These are phyloP conservation scores for Solanum corneliomulleri DNA, from an alignment of 257 asterid genomes.

Conservation along the genomic window DNA sequence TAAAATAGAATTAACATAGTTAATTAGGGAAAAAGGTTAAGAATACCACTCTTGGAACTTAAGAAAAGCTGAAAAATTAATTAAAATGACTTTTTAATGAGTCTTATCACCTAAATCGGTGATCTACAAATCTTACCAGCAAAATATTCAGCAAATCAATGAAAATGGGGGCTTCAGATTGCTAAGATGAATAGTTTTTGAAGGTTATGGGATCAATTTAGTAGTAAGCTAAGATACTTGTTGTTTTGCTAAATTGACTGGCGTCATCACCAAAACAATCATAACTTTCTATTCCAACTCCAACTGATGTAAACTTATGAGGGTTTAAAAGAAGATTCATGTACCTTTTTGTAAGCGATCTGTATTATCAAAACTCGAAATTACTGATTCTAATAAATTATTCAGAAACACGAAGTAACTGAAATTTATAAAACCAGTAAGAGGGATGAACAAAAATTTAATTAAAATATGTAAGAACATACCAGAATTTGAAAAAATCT, in stretches of 20 bases:
- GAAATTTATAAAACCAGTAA: too few relatives aligned
- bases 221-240: neutral
- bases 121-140: neutral
- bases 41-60: neutral
- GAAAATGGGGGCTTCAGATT: neutral
- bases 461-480: too few relatives aligned
- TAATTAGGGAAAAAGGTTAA: neutral
- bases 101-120: neutral
- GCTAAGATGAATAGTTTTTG: neutral
- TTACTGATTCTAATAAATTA: too few relatives aligned
- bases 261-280: neutral
- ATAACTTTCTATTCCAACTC: neutral
- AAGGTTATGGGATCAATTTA: too few relatives aligned
- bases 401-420: too few relatives aligned
- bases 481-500: too few relatives aligned
- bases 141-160: too few relatives aligned
- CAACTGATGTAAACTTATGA: neutral
- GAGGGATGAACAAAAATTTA: too few relatives aligned
- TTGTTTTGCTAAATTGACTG: neutral
- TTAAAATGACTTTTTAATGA: neutral
- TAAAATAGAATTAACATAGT: neutral
- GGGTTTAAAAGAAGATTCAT: neutral
- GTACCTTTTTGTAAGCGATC: neutral
- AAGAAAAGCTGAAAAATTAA: neutral
- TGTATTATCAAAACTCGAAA: too few relatives aligned